Evolutionary conservation across 257 asterid species (phyloP).

Genomic region (Ilex asprella): DNA sequence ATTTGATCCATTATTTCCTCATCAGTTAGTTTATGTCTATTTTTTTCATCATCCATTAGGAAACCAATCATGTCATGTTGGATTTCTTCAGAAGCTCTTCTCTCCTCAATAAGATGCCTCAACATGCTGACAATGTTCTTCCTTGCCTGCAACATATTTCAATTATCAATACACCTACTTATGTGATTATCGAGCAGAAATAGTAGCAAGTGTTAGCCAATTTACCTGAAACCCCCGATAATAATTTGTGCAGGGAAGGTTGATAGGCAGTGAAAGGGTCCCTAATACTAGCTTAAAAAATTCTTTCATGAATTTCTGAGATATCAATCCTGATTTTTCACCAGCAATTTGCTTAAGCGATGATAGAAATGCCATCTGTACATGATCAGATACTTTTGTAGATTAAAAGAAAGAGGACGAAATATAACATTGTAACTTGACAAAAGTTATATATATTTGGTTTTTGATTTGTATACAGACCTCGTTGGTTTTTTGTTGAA

Average conservation of each 20-base stretch:
- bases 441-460: background rate
- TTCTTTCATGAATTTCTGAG: conserved; percentile 29
- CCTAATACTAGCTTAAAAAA: conserved; percentile 48
- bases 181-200: too few species aligned
- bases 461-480: conserved; percentile 19
- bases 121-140: conserved; percentile 37
- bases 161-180: background rate
- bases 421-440: background rate
- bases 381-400: background rate
- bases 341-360: conserved; percentile 42
- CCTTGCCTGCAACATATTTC: conserved; percentile 54
- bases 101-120: conserved; percentile 38
- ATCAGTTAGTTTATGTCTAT: conserved; percentile 34
- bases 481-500: conserved; percentile 61
- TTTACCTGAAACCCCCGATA: conserved; percentile 46
- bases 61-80: conserved; percentile 51
- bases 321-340: conserved; percentile 29
- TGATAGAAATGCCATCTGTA: conserved; percentile 51
- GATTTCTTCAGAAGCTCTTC: conserved; percentile 38
- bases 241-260: conserved; percentile 56
- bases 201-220: background rate
- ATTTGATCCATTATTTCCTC: conserved; percentile 74
- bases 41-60: conserved; percentile 31
- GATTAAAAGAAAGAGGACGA: background rate
- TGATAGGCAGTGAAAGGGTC: conserved; percentile 61